Conservation (phyloP, 352 stramenopile species). For the Phytopythium oedochilum region DNA sequence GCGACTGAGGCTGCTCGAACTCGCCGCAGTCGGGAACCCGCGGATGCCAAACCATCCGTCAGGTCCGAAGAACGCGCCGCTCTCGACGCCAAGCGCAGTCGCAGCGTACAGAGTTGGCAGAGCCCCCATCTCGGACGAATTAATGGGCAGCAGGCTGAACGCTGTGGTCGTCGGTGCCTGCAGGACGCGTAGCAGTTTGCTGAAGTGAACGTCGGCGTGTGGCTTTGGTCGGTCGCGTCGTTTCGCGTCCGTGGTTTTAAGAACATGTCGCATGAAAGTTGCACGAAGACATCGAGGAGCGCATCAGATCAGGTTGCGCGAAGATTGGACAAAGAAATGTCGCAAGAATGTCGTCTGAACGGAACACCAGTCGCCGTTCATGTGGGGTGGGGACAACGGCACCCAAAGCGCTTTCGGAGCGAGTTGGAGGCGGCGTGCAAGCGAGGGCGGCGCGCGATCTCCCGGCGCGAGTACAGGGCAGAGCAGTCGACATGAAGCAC, state of each 20-base stretch:
- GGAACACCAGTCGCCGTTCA: constrained; percentile 9
- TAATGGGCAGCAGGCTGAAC: too few relatives aligned
- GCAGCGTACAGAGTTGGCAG: too few relatives aligned
- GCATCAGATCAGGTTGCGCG: not conserved
- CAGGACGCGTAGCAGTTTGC: too few relatives aligned
- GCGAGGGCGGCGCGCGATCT: constrained; percentile 8
- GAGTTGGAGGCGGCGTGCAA: not conserved
- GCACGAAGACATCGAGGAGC: not conserved
- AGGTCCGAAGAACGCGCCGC: too few relatives aligned
- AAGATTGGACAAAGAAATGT: not conserved
- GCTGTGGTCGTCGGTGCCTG: too few relatives aligned
- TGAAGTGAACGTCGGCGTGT: too few relatives aligned
- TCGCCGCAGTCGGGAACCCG: too few relatives aligned
- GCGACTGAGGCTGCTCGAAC: too few relatives aligned
- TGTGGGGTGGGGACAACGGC: constrained; percentile 1
- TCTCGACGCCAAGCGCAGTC: too few relatives aligned
- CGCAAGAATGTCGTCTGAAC: constrained; percentile 4
- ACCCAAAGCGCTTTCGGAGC: constrained; percentile 8
- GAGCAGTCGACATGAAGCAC: constrained; percentile 64
- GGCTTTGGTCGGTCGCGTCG: not conserved
- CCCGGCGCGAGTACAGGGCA: not conserved
- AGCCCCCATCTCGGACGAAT: too few relatives aligned
- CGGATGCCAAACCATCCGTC: too few relatives aligned
- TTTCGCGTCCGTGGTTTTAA: not conserved
- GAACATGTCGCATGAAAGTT: not conserved